Base-by-base conservation (phyloP, 768 basidiomycete species). In the Tephrocybe sp. region DNA sequence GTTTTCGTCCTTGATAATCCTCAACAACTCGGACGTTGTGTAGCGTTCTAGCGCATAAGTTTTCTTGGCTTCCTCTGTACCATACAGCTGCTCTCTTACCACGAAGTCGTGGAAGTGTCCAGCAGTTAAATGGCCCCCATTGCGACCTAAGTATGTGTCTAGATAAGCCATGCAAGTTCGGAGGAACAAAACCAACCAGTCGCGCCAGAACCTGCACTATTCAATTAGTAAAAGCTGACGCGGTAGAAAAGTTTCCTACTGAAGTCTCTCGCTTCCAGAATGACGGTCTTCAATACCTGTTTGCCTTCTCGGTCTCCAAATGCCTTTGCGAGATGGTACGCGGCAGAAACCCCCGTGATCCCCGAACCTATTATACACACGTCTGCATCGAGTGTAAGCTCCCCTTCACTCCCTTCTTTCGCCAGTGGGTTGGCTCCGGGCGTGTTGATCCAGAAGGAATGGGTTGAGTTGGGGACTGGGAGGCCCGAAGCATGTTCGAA, bases 201-300 rank as follows among this genome's bases (percentile, higher is more conserved):
- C 25, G 89, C 86, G 30, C 89, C 87, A 46, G 85, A 81, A 65
- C 86, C 87, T 85, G 19, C 13, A 63, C 11, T 35, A 9, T 18
- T n/a, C 15, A 46, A 22, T 41, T 28, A 27, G 47, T 13, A 43
- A 9, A 13, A 55, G 26, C n/a, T 27, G 21, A 38, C 24, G n/a
- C 15, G 36, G 5, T 48, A 39, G 9, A 18, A 38, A 32, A 13
- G 30, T 36, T 40, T 73, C 88, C 67, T 15, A 92, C 92, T 89
- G 65, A 94, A 87, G 57, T 91, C 86, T 56, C 94, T 72, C 4
- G 92, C 94, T 62, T 96, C 93, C 11, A 97, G 65, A 8, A 95
- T 70, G 12, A 85, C 82, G 22, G 31, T 31, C 16, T 18, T 51
- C 9, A n/a, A n/a, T n/a, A 34, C 28, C 5, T 16, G 38, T 5